Evolutionary conservation across 2,329 filamentous ascomycete species (phyloP).

Genomic region (Paecilomyces niveus): DNA sequence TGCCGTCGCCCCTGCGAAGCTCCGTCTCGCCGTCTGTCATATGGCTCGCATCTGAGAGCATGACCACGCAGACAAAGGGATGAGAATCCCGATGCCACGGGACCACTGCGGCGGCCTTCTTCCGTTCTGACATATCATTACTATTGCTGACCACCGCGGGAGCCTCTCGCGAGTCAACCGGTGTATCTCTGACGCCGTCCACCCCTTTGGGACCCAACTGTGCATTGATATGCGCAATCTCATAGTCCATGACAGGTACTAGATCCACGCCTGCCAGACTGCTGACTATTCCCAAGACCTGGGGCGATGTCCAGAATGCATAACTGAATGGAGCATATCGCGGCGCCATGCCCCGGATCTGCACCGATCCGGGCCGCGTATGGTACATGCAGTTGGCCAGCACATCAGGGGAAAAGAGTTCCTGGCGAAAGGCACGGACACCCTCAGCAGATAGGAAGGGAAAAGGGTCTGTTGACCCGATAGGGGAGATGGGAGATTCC

Average conservation of each 20-base stretch:
- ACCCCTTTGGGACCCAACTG: too few relatives aligned
- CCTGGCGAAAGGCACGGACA: constrained; percentile 8
- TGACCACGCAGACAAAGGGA: constrained; percentile 13
- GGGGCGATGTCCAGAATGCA: constrained; percentile 16
- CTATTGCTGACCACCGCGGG: constrained; percentile 1
- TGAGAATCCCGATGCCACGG: constrained; percentile 14
- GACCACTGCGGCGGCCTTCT: constrained; percentile 7
- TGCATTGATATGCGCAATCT: constrained; percentile 17
- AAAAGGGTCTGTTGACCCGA: constrained; percentile 24
- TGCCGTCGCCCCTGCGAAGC: constrained; percentile 2
- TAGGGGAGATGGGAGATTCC: too few relatives aligned
- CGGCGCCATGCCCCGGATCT: constrained; percentile 22
- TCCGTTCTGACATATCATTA: constrained; percentile 1
- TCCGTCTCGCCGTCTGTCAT: constrained; percentile 7
- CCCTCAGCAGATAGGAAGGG: constrained; percentile 14
- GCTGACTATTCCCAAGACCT: constrained; percentile 13
- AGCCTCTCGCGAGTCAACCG: constrained; percentile 16
- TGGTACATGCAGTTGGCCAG: constrained; percentile 23
- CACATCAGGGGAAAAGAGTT: constrained; percentile 12
- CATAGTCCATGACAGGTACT: constrained; percentile 15
- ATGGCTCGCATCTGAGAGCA: constrained; percentile 7
- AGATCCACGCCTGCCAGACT: constrained; percentile 16
- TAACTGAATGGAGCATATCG: constrained; percentile 26
- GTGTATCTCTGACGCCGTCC: constrained; percentile 16
- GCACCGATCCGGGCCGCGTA: constrained; percentile 18